Evolutionary conservation across 1,284 basidiomycete genomes (phyloP).

Genomic region (Vanrija sp.): DNA sequence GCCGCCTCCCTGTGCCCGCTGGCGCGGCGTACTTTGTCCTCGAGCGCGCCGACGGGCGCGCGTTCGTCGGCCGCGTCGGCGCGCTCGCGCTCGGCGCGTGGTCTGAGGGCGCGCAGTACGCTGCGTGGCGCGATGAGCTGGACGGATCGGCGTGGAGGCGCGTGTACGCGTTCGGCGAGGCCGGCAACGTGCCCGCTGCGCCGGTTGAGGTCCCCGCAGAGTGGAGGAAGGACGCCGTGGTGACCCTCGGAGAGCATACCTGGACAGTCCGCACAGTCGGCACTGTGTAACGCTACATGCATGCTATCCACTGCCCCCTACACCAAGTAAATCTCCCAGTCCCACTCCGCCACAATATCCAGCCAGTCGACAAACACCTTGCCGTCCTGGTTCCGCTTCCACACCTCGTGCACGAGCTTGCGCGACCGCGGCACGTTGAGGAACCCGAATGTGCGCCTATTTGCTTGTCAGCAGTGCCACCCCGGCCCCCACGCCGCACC

Average conservation of each 20-base stretch:
- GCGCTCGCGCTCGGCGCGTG: no score
- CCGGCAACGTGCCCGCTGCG: neutral
- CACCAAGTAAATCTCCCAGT: conserved; percentile 35
- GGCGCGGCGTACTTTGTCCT: conserved; percentile 17
- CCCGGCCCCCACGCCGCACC: conserved; percentile 3
- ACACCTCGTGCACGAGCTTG: conserved; percentile 33
- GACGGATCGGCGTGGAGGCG: conserved; percentile 8
- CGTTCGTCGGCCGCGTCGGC: no score
- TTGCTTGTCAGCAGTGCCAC: neutral
- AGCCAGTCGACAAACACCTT: conserved; percentile 30
- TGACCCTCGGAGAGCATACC: no score
- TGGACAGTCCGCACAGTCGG: no score
- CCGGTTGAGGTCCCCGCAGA: neutral
- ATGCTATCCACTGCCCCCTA: neutral
- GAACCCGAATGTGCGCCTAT: conserved; percentile 26
- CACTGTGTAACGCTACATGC: no score
- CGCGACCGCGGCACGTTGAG: conserved; percentile 28
- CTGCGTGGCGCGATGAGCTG: conserved; percentile 13
- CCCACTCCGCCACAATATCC: conserved; percentile 29
- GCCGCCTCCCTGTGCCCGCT: no score
- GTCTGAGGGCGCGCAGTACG: neutral
- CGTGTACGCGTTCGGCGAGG: conserved; percentile 8
- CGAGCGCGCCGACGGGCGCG: conserved; percentile 7
- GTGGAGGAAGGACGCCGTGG: no score
- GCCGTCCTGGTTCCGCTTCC: conserved; percentile 27